Base-by-base conservation (phyloP, 176 grass and related monocot genomes). In the Eremochloa ophiuroides region DNA sequence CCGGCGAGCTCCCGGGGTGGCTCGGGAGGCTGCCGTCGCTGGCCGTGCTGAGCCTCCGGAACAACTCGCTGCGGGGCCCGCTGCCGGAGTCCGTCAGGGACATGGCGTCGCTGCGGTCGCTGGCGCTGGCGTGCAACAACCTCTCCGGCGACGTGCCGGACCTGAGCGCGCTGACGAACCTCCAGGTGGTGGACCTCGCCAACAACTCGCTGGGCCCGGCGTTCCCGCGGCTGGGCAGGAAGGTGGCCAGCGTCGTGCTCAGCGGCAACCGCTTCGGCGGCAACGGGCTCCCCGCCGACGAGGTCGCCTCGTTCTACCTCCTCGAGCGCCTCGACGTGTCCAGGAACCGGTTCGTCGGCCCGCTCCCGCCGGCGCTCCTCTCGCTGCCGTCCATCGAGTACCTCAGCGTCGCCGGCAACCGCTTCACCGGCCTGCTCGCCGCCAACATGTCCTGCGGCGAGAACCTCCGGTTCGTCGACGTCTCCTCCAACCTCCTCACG, bases 401-500 rank as follows among this genome's bases (percentile, higher is more conserved):
- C 84, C 82, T 99, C 16, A 91, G 23, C 82, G 71, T 99, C 75
- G 76, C 85, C 51, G 89, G 87, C 5, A 99, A 99, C 79, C 85
- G 77, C 59, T 86, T 99, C 86, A 99, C 96, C 10, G 96, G 96
- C 9, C 47, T 91, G 71, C 93, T 99, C 80, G 82, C 58, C 39
- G 41, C 38, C 44, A 99, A 91, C 83, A 89, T 91, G 76, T 80
- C 96, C 4, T 99, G 96, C 64, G 94, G 84, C 60, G 89, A 88
- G 5, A 88, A 88, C 50, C 87, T 99, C 27, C 86, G 38, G 2
- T 90, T 86, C 80, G 91, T 93, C 3, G 93, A 99, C 83, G 41
- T 99, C 12, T 99, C 96, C 0, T 81, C 82, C 10, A 99, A 99
- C 81, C 96, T 99, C 71, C 85, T 99, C 43, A 91, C 91, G 14